Base-by-base conservation (phyloP, 345 rosid genomes). In the Adansonia digitata region DNA sequence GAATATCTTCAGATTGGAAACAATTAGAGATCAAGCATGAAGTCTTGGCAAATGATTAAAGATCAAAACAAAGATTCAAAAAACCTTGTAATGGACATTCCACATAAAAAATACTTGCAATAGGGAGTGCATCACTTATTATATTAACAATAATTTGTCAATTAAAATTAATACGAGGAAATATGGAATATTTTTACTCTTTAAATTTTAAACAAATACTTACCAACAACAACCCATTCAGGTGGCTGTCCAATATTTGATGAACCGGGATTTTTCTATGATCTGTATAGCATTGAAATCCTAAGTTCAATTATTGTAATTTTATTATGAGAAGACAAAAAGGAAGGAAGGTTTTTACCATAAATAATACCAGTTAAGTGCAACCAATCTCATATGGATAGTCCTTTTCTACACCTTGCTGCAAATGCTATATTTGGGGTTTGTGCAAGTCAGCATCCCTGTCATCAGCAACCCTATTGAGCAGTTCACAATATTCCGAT, bases 361-460 rank as follows among this genome's bases (percentile, higher is more conserved):
- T 89, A 89, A 55, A 87, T 88, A 0, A 89, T 85, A 29, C 86
- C 94, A 17, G 92, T 88, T 46, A 90, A 78, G 77, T 88, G 94
- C 15, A 90, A 84, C 94, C 94, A 89, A 2, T 85, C 88, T 90
- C 85, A n/a, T 85, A 22, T 8, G 94, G 94, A 60, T 88, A 90
- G 42, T 88, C 92, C 59, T 79, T 85, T 79, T 90, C 94, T 57
- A 92, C 90, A 3, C 88, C 83, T 77, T 89, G 94, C 34, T 86
- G 72, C 69, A 90, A 80, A 56, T 90, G 94, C 75, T 86, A 84
- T 43, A 88, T 90, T 49, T 90, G 94, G 52, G 92, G 94, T 63
- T 89, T 92, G 60, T 89, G 92, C 52, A 88, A 77, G 53, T 88
- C 94, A 24, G 92, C 92, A 75, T 87, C 93, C n/a, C 90, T 89